A percentile compares a stretch with the other conserved stretches of the same genome.
phyloP scores from a whole-genome alignment of 2,329 filamentous ascomycete species.

The Myriosclerotinia curreyana region DNA sequence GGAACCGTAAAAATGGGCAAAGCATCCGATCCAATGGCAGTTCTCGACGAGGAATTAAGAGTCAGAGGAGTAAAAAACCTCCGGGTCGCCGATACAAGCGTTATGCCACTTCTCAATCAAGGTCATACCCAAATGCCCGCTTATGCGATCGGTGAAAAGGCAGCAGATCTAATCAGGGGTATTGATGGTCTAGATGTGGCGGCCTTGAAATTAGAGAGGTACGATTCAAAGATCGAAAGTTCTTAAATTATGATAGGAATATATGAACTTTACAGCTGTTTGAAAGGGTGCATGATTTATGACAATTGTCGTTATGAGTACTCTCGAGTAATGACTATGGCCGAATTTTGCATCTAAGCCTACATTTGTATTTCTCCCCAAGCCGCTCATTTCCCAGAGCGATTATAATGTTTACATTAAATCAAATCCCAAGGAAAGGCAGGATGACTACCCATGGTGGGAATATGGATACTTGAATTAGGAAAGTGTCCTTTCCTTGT shows the following conservation, averaged over 20 bases:
- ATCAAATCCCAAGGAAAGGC: neutral
- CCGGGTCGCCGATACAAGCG: constrained; percentile 34
- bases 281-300: neutral
- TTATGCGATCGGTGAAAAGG: constrained; percentile 56
- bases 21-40: constrained; percentile 45
- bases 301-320: neutral
- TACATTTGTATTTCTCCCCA: neutral
- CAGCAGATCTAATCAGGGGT: constrained; percentile 50
- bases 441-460: neutral
- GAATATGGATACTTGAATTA: neutral
- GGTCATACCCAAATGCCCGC: constrained; percentile 57
- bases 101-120: constrained; percentile 43
- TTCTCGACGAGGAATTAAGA: constrained; percentile 32
- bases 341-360: neutral
- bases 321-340: neutral
- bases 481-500: neutral
- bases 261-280: neutral
- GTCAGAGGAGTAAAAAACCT: constrained; percentile 34
- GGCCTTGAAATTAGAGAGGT: neutral
- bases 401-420: too few relatives aligned
- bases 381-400: neutral
- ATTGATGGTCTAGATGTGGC: neutral
- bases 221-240: neutral
- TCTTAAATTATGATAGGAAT: neutral
- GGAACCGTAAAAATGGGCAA: constrained; percentile 57